Evolutionary conservation across 192 early-diverging fungal genomes (phyloP), one percentile per base, ranked within the genome.

Genomic region (Umbelopsis sp.): DNA sequence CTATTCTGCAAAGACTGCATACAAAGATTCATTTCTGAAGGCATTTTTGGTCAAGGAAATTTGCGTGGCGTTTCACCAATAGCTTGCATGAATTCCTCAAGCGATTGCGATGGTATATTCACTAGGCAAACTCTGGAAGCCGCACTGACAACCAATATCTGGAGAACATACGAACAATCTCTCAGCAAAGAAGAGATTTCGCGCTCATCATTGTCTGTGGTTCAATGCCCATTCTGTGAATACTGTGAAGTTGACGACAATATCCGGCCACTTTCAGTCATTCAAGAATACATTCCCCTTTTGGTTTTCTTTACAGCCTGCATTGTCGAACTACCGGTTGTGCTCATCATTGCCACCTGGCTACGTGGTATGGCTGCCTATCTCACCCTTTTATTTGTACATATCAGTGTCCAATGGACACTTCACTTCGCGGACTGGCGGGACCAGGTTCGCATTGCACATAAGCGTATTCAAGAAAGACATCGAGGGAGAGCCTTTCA

Each of bases 1-100:
- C 25, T 77, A 12, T 84, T 82, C 20, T 84, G 83, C 52, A 52
- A 78, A 23, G 67, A 64, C 7, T 84, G 83, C 46, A 50, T 84
- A 6, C 53, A 49, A n/a, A 78, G 61, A 21, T 82, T 77, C 35
- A 71, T 83, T 18, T 64, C 71, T 18, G 83, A 84, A 67, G 73
- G 78, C 4, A 23, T 78, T 6, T 83, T 78, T 64, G 83, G 83
- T 18, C 83, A 84, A 71, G 81, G 78, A 6, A 61, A 49, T 35
- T 44, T 82, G 21, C 61, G 78, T 18, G 78, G 78, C 22, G 61
- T 67, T 33, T 18, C 58, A 21, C 35, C 65, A 44, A 73, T 80
- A 20, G 44, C 61, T 4, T 82, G 81, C 46, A 80, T 79, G 18
- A 68, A 73, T 8, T 51, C 65, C 18, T 64, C 48, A 4, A 46